Evolutionary conservation across 1,284 basidiomycete genomes (phyloP), one percentile per base, ranked within the genome.

Genomic region (Cryptococcus neoformans): DNA sequence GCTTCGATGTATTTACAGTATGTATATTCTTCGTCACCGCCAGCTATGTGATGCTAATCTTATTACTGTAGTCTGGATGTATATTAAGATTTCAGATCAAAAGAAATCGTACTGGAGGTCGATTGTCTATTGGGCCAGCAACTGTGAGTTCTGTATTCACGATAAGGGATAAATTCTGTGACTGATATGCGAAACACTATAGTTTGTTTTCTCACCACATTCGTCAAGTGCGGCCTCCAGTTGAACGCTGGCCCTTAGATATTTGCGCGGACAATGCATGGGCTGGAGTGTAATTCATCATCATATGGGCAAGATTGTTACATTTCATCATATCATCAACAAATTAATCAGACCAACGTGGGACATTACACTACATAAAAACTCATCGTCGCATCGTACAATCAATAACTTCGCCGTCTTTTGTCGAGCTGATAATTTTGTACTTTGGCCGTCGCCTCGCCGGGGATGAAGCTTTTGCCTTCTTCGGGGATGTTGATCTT

Each of bases 141-240:
- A 70, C 62, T 62, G 72, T 72, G 37, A 53, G 70, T 70, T 34
- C 9, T 47, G 34, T 11, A 44, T 38, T 48, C 14, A 17, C 21
- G 44, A 37, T 21, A 21, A 28, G 28, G 28, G 28, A 28, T 28
- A 41, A 3, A 41, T 5, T 41, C 40, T 11, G 12, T 41, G 40
- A 41, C 40, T 41, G 12, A 16, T 6, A 41, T n/a, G 41, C n/a
- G n/a, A n/a, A n/a, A n/a, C n/a, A n/a, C 17, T 9, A 8, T 51
- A 69, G 67, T 67, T 49, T 65, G 59, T 47, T 67, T 60, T 57
- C 36, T 73, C 28, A 49, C 59, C 12, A 71, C 66, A 16, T 67
- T 66, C 35, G 57, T 63, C 55, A 65, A 63, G 49, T 66, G 67
- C 1, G 69, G 70, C 14, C 44, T 62, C 44, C 53, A 58, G 41